Evolutionary conservation across 2,329 filamentous ascomycete genomes (phyloP).

Genomic region (Fusarium sp.): DNA sequence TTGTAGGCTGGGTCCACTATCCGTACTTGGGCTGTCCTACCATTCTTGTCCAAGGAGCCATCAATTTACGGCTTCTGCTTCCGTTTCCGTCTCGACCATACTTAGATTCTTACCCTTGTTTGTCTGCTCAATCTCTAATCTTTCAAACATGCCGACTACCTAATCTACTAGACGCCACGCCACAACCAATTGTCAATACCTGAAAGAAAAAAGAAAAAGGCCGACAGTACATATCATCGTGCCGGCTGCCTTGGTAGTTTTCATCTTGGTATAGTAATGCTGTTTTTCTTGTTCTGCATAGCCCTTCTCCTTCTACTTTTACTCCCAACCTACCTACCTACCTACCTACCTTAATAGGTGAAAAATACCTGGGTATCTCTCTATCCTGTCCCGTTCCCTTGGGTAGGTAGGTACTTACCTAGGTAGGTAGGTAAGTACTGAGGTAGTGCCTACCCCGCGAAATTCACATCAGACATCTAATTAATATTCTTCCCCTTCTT

Average conservation of each 20-base stretch:
- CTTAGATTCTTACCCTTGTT: constrained; percentile 15
- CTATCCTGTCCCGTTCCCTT: neutral
- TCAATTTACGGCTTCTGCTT: constrained; percentile 26
- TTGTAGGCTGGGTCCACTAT: constrained; percentile 26
- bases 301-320: neutral
- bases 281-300: neutral
- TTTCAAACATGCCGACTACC: constrained; percentile 3
- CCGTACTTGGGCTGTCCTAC: constrained; percentile 16
- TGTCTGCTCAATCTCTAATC: constrained; percentile 6
- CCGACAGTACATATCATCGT: neutral
- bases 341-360: neutral
- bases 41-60: constrained; percentile 25
- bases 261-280: neutral
- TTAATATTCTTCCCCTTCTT: constrained; percentile 4
- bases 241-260: neutral
- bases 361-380: neutral
- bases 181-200: neutral
- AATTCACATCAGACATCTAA: constrained; percentile 9
- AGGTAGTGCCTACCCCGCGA: constrained; percentile 26
- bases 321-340: neutral
- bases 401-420: neutral
- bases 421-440: neutral
- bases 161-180: neutral
- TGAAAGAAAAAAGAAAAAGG: neutral
- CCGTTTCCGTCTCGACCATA: constrained; percentile 24